These are phyloP conservation scores for Alloteropsis semialata DNA, from an alignment of 176 grass and related monocot genomes.

Conservation along the genomic window DNA sequence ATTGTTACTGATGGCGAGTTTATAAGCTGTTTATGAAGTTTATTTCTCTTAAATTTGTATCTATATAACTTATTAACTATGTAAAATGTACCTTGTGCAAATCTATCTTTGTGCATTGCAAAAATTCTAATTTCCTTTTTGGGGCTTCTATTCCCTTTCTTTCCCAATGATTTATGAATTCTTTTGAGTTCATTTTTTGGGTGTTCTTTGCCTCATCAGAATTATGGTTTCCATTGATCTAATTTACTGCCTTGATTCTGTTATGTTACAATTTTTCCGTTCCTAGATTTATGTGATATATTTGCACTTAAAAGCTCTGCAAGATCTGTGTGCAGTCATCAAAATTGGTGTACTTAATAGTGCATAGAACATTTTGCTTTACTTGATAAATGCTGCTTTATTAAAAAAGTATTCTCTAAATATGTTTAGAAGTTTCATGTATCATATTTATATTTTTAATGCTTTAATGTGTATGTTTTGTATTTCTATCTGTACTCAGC, in stretches of 20 bases:
- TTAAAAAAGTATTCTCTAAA: neutral
- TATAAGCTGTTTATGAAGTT: neutral
- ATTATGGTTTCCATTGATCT: neutral
- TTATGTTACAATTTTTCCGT: neutral
- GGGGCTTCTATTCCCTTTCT: neutral
- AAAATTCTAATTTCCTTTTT: neutral
- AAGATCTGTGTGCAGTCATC: neutral
- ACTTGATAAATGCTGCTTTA: neutral
- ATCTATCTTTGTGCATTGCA: neutral
- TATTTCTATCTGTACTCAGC: conserved; percentile 39
- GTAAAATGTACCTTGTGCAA: neutral
- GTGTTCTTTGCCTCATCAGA: neutral
- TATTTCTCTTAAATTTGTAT: neutral
- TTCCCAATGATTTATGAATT: neutral
- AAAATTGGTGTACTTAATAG: neutral
- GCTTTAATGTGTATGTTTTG: conserved; percentile 22
- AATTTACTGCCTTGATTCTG: neutral
- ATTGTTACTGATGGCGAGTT: neutral
- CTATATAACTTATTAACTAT: neutral
- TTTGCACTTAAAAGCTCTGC: neutral
- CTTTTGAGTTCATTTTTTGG: neutral
- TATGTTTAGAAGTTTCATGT: neutral
- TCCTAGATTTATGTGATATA: neutral
- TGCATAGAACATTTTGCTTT: neutral
- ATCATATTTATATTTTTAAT: neutral